Base-by-base conservation (phyloP, 345 rosid species). In the Alliaria petiolata region DNA sequence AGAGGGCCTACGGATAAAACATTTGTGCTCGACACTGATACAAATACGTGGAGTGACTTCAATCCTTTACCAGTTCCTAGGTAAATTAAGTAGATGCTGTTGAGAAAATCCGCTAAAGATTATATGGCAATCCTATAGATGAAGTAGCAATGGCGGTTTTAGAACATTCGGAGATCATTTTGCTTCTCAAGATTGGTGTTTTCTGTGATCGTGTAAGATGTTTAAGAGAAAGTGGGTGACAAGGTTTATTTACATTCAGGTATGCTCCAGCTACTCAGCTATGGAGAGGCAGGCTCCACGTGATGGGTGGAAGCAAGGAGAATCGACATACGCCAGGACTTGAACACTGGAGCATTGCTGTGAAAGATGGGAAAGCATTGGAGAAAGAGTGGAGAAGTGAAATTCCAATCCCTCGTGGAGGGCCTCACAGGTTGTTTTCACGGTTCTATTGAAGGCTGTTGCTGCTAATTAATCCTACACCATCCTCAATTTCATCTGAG, bases 221-320 rank as follows among this genome's bases (percentile, higher is more conserved):
- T 16, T 61, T 40, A 42, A 17, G 38, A 53, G 50, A 62, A 53
- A 31, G 17, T 43, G 36, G 43, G 45, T 60, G 49, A 72, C 8
- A 44, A 39, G 67, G 36, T 58, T 53, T 16, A 17, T 3, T 5
- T 45, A 33, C 78, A 52, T 67, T 80, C 82, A 91, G 96, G 81
- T 95, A 95, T 83, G 99, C 99, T 31, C 99, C 99, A 16, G 97
- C 96, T 70, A 95, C 97, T 76, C 92, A 86, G 76, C 88, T 91
- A 28, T 95, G 96, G 99, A 89, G 87, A 83, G 98, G 98, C 34
- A 86, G 98, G 77, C 96, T 93, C 71, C 98, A 93, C 69, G 98
- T 93, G 78, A 93, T 93, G 98, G 97, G 95, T 78, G 98, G 98
- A 51, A 93, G 97, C 83, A 85, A 85, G 81, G 97, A 91, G 84